Evolutionary conservation across 108 stramenopile genomes (phyloP).

Genomic region (Cyclotella baltica): DNA sequence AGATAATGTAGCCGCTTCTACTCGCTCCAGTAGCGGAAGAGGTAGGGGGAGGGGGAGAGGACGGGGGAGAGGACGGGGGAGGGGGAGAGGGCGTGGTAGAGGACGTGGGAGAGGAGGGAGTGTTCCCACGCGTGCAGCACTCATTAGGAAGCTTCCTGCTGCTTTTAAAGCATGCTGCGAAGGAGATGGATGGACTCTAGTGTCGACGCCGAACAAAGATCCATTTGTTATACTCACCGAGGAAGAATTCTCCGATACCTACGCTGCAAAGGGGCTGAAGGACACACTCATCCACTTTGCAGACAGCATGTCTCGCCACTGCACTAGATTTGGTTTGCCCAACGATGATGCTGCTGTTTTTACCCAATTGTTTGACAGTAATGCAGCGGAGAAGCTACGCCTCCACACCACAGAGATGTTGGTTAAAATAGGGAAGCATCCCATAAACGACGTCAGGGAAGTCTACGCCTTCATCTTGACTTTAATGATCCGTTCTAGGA

Average conservation of each 20-base stretch:
- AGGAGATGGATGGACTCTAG: slow-evolving; percentile 1
- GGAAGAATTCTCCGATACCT: not conserved
- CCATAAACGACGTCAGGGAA: no score
- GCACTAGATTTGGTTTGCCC: not conserved
- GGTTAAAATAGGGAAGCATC: slow-evolving; percentile 2
- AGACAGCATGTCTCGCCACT: not conserved
- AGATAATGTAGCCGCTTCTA: no score
- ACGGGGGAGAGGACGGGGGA: no score
- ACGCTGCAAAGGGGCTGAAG: not conserved
- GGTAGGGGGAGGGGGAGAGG: no score
- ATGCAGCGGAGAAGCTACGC: not conserved
- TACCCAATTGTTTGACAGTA: no score
- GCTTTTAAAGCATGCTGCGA: not conserved
- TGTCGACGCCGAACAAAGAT: not conserved
- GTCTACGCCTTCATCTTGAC: no score
- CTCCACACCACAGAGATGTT: not conserved
- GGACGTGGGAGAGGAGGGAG: no score
- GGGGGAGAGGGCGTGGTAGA: no score
- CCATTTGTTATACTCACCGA: not conserved
- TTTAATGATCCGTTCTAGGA: not conserved
- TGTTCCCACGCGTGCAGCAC: no score
- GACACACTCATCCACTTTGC: not conserved
- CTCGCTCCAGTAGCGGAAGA: no score
- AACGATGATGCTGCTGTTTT: not conserved
- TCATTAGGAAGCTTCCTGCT: slow-evolving; percentile 1